phyloP scores from a whole-genome alignment of 2,329 filamentous ascomycete species.

The Colletotrichum somersetense region DNA sequence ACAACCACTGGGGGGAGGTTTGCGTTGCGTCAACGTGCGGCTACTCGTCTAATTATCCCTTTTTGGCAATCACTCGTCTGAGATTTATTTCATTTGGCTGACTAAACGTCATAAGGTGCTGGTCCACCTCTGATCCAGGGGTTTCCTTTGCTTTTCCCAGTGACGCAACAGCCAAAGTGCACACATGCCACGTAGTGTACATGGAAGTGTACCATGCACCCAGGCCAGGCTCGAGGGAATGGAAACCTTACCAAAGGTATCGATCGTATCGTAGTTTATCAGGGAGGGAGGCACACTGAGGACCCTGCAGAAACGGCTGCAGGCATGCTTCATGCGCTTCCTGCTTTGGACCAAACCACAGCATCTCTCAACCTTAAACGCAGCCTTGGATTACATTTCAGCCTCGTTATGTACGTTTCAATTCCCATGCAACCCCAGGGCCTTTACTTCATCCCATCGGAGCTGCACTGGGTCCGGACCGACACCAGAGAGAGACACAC shows the following conservation, averaged over 20 bases:
- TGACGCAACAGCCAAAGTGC: neutral
- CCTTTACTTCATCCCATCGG: neutral
- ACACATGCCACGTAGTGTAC: too few species aligned
- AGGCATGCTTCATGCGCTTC: neutral
- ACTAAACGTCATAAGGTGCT: constrained; percentile 27
- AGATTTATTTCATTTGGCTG: constrained; percentile 7
- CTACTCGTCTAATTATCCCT: constrained; percentile 38
- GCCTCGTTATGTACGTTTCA: neutral
- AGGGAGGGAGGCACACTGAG: neutral
- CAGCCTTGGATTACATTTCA: neutral
- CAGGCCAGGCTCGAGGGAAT: neutral
- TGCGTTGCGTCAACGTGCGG: constrained; percentile 40
- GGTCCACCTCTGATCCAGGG: neutral
- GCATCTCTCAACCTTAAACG: neutral
- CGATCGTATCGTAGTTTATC: neutral
- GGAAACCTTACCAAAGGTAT: neutral
- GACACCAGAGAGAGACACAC: neutral
- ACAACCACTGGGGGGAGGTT: constrained; percentile 21
- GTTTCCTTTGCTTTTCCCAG: neutral
- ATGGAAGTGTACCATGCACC: too few species aligned
- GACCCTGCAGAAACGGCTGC: constrained; percentile 9
- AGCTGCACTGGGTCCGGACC: neutral
- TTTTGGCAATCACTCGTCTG: constrained; percentile 36
- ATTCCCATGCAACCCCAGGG: neutral
- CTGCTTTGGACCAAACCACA: neutral